Evolutionary conservation across 208 protist species (phyloP), one percentile per base, ranked within the genome.

Genomic region (Trypanosoma rangeli): DNA sequence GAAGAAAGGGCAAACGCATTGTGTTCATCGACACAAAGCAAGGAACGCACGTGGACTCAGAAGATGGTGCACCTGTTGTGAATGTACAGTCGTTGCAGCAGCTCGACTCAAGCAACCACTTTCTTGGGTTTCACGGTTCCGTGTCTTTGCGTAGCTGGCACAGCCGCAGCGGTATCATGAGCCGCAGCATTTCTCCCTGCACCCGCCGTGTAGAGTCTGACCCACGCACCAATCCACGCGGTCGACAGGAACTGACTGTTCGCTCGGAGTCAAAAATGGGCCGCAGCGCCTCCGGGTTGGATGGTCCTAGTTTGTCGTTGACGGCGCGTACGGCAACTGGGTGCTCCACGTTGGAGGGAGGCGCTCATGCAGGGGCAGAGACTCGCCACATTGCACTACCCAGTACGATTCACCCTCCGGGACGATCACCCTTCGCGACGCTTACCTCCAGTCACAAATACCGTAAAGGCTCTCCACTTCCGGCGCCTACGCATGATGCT

Each of bases 401-500:
- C 1, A 66, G 55, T 50, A 68, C 70, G n/a, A 44, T 76, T 20
- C 58, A 74, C 28, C 67, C 70, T 15, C 64, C 71, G 26, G 64
- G 65, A 28, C 79, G 83, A 22, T 90, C 84, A 5, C 85, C 88
- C 5, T 89, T 87, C 50, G 83, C 88, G 1, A 75, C 79, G 12
- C 81, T 94, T 28, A 81, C 82, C 10, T 92, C 89, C 18, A 87
- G 77, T 31, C 82, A 90, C 71, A 87, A 88, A 67, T 90, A 89
- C 74, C 84, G 89, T 44, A 94, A 92, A 49, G 89, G 89, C 0
- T 94, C 89, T 3, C 89, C 89, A n/a, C 78, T 92, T 39, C 89
- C 89, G 15, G 46, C 80, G 22, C 33, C 70, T 16, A 89, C 82
- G 66, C 73, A 81, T 16, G 76, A 79, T 44, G 83, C 81, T 58